A percentile compares a stretch with the other conserved stretches of the same genome.
Conservation (phyloP, 108 stramenopile species). For the Fistulifera pelliculosa region DNA sequence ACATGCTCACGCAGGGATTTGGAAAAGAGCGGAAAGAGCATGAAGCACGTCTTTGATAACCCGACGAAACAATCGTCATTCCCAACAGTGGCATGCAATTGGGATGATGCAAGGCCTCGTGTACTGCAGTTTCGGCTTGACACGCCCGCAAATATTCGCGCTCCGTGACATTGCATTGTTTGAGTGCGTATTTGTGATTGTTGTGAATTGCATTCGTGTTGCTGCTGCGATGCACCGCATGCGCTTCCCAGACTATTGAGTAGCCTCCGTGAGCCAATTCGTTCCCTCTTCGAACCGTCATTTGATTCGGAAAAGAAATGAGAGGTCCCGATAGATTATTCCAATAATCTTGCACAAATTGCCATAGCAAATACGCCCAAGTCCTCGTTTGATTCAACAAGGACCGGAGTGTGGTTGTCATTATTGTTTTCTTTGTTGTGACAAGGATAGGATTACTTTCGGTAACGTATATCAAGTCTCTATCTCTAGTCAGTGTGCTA, state of each 20-base stretch:
- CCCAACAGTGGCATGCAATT: slow-evolving; percentile 35
- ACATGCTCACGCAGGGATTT: slow-evolving; percentile 58
- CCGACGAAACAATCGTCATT: slow-evolving; percentile 9
- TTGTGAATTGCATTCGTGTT: slow-evolving; percentile 2
- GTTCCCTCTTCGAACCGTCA: slow-evolving; percentile 33
- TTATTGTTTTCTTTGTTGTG: too few species aligned
- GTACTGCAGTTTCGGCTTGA: slow-evolving; percentile 58
- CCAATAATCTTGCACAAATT: too few species aligned
- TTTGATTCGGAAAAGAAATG: slow-evolving; percentile 22
- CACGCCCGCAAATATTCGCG: slow-evolving; percentile 43
- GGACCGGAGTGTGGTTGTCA: too few species aligned
- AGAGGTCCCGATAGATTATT: too few species aligned
- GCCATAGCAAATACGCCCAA: too few species aligned
- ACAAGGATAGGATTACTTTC: too few species aligned
- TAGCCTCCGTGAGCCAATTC: slow-evolving; percentile 80
- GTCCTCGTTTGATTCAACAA: too few species aligned
- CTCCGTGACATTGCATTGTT: slow-evolving; percentile 57
- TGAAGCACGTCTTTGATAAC: slow-evolving; percentile 41
- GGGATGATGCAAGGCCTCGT: slow-evolving; percentile 28
- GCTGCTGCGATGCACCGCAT: slow-evolving; percentile 7
- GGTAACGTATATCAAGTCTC: too few species aligned
- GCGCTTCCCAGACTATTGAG: slow-evolving; percentile 53
- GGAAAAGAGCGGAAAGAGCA: slow-evolving; percentile 67
- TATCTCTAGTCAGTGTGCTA: too few species aligned
- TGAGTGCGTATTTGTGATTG: slow-evolving; percentile 45